Percentiles rank a stretch among this genome's conserved stretches.
Conservation (phyloP, 2,329 filamentous ascomycete genomes). For the Chaetomium sp. region DNA sequence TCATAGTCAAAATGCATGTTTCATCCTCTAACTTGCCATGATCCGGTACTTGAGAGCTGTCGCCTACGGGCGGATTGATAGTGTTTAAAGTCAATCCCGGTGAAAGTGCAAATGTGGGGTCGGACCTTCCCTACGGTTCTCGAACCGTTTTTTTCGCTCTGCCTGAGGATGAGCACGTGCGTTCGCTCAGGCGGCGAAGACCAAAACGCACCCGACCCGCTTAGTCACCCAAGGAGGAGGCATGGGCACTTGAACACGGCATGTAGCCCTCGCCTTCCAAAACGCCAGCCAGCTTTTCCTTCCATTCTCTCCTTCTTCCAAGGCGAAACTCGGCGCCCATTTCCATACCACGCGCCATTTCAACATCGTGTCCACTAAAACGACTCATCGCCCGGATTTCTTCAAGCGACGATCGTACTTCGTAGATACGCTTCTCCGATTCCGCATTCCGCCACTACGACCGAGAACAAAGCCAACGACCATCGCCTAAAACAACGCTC, state of each 20-base stretch:
- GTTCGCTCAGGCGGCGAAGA: neutral
- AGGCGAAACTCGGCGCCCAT: slow-evolving; percentile 8
- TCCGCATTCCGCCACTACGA: slow-evolving; percentile 1
- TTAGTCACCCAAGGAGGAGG: slow-evolving; percentile 8
- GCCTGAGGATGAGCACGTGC: neutral
- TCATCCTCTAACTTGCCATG: neutral
- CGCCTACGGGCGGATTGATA: neutral
- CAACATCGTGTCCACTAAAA: neutral
- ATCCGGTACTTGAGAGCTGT: no score
- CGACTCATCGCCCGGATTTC: neutral
- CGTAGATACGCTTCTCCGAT: neutral
- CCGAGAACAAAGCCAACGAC: slow-evolving; percentile 16
- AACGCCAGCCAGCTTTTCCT: neutral
- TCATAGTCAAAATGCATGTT: neutral
- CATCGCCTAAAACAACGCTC: neutral
- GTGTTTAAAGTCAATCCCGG: neutral
- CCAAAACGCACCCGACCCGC: neutral
- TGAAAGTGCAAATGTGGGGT: slow-evolving; percentile 6
- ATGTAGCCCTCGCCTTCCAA: neutral
- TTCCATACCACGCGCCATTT: neutral
- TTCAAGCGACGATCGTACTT: neutral
- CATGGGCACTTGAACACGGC: neutral
- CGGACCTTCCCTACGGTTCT: slow-evolving; percentile 6
- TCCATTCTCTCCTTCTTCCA: slow-evolving; percentile 2
- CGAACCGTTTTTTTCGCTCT: neutral